A percentile compares a stretch with the other conserved stretches of the same genome.
Conservation (phyloP, 352 stramenopile genomes). For the Pythium aristosporum region DNA sequence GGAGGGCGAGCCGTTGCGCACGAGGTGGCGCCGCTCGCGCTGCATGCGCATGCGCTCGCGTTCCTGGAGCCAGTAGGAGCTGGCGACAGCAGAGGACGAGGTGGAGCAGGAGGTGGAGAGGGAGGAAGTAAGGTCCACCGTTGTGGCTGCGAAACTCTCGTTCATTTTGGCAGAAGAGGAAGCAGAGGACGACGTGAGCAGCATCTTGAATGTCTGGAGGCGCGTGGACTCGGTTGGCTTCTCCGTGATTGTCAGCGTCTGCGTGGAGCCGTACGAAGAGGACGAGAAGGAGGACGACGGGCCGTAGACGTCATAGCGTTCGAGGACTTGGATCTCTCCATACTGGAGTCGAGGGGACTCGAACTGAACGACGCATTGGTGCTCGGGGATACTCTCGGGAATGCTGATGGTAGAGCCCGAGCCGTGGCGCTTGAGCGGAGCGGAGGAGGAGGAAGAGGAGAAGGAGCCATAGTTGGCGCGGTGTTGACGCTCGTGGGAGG, state of each 20-base stretch:
- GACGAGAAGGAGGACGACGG: neutral
- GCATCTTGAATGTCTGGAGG: conserved; percentile 28
- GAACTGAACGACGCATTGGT: conserved; percentile 68
- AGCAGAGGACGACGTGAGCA: conserved; percentile 18
- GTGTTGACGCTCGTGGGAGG: conserved; percentile 31
- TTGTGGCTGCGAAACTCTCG: neutral
- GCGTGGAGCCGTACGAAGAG: neutral
- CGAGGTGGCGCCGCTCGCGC: conserved; percentile 18
- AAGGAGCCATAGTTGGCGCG: conserved; percentile 66
- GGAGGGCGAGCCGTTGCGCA: conserved; percentile 18
- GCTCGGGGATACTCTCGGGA: conserved; percentile 72
- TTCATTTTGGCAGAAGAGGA: conserved; percentile 5
- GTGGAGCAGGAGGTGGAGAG: conserved; percentile 21
- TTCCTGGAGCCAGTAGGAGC: conserved; percentile 81
- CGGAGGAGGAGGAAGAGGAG: conserved; percentile 5
- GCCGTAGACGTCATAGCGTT: conserved; percentile 8
- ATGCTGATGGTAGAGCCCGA: conserved; percentile 49
- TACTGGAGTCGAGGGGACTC: conserved; percentile 33
- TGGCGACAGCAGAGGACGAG: conserved; percentile 23
- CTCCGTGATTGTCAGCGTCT: conserved; percentile 32
- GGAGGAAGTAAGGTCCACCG: neutral
- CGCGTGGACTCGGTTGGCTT: neutral
- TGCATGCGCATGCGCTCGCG: conserved; percentile 47
- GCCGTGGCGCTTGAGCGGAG: conserved; percentile 11
- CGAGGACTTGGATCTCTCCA: conserved; percentile 3